Percentiles rank a stretch among this genome's conserved stretches.
phyloP scores from a whole-genome alignment of 2,329 filamentous ascomycete genomes.

The Metarhizium rileyi region DNA sequence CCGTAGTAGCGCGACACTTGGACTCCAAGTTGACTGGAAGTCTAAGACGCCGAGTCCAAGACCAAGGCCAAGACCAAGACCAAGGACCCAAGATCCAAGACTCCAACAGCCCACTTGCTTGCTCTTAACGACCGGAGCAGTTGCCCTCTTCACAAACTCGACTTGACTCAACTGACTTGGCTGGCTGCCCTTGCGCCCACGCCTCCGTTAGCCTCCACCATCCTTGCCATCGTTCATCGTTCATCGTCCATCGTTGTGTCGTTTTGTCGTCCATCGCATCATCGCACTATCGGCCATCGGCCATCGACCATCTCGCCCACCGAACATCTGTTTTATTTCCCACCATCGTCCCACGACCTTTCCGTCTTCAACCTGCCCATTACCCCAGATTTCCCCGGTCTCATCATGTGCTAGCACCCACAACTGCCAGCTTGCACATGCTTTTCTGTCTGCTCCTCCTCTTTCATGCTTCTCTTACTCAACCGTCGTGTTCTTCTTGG shows the following conservation, averaged over 20 bases:
- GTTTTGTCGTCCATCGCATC: too few species aligned
- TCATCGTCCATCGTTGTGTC: not conserved
- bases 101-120: not conserved
- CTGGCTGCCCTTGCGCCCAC: too few species aligned
- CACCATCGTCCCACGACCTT: constrained; percentile 6
- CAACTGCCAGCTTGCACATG: not conserved
- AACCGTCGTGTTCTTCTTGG: not conserved
- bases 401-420: constrained; percentile 9
- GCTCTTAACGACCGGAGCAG: too few species aligned
- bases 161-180: too few species aligned
- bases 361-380: constrained; percentile 7
- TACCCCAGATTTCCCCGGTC: constrained; percentile 14
- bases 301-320: not conserved
- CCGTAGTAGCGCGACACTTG: too few species aligned
- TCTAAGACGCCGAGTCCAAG: too few species aligned
- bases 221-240: not conserved
- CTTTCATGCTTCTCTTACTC: not conserved
- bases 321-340: not conserved
- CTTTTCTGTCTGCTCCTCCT: not conserved
- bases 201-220: not conserved
- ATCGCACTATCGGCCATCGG: not conserved
- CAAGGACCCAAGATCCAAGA: not conserved
- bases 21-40: too few species aligned
- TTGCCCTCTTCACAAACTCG: too few species aligned
- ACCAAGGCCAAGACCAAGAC: too few species aligned